Evolutionary conservation across 352 stramenopile species (phyloP).

Genomic region (Paralagenidium karlingii): DNA sequence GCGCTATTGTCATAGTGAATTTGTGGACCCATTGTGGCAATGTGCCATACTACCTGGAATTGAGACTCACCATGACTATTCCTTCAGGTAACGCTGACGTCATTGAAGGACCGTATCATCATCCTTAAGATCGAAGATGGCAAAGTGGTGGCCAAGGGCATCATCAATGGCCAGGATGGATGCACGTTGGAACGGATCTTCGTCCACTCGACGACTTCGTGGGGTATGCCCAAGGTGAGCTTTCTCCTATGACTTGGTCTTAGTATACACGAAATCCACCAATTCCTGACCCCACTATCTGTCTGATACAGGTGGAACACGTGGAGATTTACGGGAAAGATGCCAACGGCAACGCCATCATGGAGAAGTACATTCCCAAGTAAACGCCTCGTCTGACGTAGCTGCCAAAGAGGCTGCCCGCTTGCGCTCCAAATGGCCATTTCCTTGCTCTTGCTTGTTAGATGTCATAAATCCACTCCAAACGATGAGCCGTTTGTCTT

Average conservation of each 20-base stretch:
- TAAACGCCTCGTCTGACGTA: too few species aligned
- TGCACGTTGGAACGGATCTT: slow-evolving; percentile 73
- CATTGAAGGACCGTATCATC: slow-evolving; percentile 73
- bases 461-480: too few species aligned
- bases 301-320: slow-evolving; percentile 39
- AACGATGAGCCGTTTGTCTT: too few species aligned
- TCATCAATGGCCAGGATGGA: slow-evolving; percentile 58
- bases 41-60: too few species aligned
- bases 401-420: too few species aligned
- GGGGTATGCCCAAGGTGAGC: slow-evolving; percentile 67
- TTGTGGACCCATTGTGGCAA: too few species aligned
- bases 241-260: not conserved
- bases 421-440: too few species aligned
- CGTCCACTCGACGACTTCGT: slow-evolving; percentile 74
- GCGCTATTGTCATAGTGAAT: not conserved
- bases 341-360: slow-evolving; percentile 36
- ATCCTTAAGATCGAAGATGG: slow-evolving; percentile 62
- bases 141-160: slow-evolving; percentile 49
- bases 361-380: too few species aligned
- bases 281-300: too few species aligned
- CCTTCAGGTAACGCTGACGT: slow-evolving; percentile 58
- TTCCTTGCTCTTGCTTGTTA: too few species aligned
- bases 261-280: too few species aligned
- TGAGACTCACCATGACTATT: too few species aligned
- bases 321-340: slow-evolving; percentile 82